Evolutionary conservation across 2,329 filamentous ascomycete species (phyloP).

Genomic region (Aspergillus arachidicola): DNA sequence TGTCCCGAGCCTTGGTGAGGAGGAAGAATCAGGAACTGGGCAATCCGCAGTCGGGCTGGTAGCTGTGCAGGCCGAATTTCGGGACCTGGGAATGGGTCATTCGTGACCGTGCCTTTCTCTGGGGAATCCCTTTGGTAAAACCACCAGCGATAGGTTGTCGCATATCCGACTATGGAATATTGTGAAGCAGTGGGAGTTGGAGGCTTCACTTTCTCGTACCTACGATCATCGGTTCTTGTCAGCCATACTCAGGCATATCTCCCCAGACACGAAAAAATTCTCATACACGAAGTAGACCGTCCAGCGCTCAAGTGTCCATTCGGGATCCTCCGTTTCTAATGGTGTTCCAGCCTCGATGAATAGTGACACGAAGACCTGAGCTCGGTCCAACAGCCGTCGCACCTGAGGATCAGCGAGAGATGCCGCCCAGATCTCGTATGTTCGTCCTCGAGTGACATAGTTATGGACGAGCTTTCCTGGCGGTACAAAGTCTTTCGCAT

Average conservation of each 20-base stretch:
- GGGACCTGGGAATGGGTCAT: slow-evolving; percentile 47
- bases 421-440: slow-evolving; percentile 84
- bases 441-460: slow-evolving; percentile 63
- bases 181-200: slow-evolving; percentile 52
- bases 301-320: slow-evolving; percentile 79
- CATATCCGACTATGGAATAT: slow-evolving; percentile 88
- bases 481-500: slow-evolving; percentile 61
- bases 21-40: slow-evolving; percentile 89
- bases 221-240: slow-evolving; percentile 28
- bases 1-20: slow-evolving; percentile 82
- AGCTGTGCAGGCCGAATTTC: slow-evolving; percentile 60
- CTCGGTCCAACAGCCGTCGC: slow-evolving; percentile 71
- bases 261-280: not conserved
- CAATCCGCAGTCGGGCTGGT: slow-evolving; percentile 79
- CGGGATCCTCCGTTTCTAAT: slow-evolving; percentile 70
- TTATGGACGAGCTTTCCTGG: slow-evolving; percentile 72
- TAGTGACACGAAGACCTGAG: slow-evolving; percentile 80
- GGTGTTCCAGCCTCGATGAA: slow-evolving; percentile 92
- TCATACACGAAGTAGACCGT: slow-evolving; percentile 82
- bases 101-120: slow-evolving; percentile 44
- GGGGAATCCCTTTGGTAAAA: slow-evolving; percentile 46
- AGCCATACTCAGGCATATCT: not conserved
- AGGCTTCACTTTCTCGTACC: slow-evolving; percentile 58
- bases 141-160: slow-evolving; percentile 88
- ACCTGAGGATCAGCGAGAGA: slow-evolving; percentile 71